Evolutionary conservation across 352 stramenopile species (phyloP), one percentile per base, ranked within the genome.

Genomic region (Phytopythium delawarense): DNA sequence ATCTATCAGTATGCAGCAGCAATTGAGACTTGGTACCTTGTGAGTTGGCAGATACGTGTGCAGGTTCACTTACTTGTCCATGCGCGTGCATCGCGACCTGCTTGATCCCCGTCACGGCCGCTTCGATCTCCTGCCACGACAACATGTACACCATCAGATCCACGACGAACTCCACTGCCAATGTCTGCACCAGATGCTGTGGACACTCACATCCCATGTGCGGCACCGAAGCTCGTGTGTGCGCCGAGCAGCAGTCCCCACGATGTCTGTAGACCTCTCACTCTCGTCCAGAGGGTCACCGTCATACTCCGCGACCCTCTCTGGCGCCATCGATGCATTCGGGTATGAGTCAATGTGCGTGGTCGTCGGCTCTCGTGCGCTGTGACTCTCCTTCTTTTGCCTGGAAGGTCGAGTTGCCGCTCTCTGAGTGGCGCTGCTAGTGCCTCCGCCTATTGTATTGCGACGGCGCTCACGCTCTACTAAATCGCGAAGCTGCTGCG

Each of bases 401-500:
- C 49, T 56, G 39, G 49, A 21, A 40, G 28, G 32, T 25, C 13
- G 13, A 40, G 2, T 25, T 25, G 25, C 6, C 12, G 32, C 13
- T 39, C 25, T 28, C 23, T 35, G 8, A 32, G 9, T 20, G 45
- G 21, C 7, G 21, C 45, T 32, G 21, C 45, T 51, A n/a, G 7
- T 52, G 9, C 40, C 46, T 34, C 30, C 35, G 11, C 21, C 16
- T 37, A 6, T 25, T 28, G 20, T 20, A n/a, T 3, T 32, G 5
- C 34, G 52, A 32, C 13, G 59, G 18, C 67, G 73, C 39, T 84
- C 67, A 0, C 40, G 67, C 46, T 75, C 68, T 11, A 84, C 74
- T 25, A 87, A 54, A 55, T 84, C 67, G 2, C 76, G 76, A 25
- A 88, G 63, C 28, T 88, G 67, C 6, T 88, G 71, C 7, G 76